A percentile compares a stretch with the other conserved stretches of the same genome.
Conservation (phyloP, 805 yeast species). For the Myxozyma udenii region DNA sequence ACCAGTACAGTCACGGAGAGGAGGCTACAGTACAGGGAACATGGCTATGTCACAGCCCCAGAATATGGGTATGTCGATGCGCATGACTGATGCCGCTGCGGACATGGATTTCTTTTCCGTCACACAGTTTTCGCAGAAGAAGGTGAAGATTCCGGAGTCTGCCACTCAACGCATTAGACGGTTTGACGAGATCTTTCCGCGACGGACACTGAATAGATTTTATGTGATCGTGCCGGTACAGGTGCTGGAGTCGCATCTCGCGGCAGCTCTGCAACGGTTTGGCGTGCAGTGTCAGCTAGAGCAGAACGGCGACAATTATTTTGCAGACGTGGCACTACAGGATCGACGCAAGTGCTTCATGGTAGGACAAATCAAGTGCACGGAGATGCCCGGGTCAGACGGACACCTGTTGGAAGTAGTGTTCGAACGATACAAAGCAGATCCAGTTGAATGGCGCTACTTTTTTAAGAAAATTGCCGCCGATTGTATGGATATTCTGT, state of each 20-base stretch:
- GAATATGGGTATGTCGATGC: not conserved
- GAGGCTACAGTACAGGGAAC: too few species aligned
- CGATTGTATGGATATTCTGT: slow-evolving; percentile 41
- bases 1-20: too few species aligned
- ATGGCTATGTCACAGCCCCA: not conserved
- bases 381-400: slow-evolving; percentile 8
- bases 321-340: slow-evolving; percentile 1
- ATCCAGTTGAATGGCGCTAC: slow-evolving; percentile 72
- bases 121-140: slow-evolving; percentile 17
- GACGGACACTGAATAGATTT: slow-evolving; percentile 52
- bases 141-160: slow-evolving; percentile 18
- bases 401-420: slow-evolving; percentile 46
- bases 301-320: slow-evolving; percentile 32
- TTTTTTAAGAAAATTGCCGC: slow-evolving; percentile 57
- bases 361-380: slow-evolving; percentile 30
- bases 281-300: slow-evolving; percentile 34
- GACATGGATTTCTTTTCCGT: not conserved
- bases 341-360: slow-evolving; percentile 32
- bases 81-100: not conserved
- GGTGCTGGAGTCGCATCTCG: slow-evolving; percentile 43
- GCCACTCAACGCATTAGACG: slow-evolving; percentile 31
- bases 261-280: slow-evolving; percentile 45
- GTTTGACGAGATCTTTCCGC: slow-evolving; percentile 37
- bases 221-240: slow-evolving; percentile 48
- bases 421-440: slow-evolving; percentile 57